Percentiles rank a stretch among this genome's conserved stretches.
phyloP scores from a whole-genome alignment of 805 yeast genomes.

The Teunomyces kruisii region DNA sequence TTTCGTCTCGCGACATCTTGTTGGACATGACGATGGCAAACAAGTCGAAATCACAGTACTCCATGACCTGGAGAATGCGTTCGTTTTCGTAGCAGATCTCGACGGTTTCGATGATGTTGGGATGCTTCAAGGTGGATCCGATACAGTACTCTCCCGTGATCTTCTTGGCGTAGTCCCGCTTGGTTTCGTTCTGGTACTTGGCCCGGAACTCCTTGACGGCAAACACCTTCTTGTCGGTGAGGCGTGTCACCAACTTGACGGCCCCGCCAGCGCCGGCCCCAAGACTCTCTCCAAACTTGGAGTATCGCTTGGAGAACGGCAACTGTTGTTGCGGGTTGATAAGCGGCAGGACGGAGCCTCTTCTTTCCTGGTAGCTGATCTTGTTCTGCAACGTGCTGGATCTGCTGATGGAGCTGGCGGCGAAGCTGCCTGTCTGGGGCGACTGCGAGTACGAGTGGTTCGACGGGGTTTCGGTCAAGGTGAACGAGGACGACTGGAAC shows the following conservation, averaged over 20 bases:
- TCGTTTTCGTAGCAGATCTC: conserved; percentile 90
- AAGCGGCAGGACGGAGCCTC: conserved; percentile 35
- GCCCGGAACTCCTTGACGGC: conserved; percentile 93
- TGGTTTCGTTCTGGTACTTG: conserved; percentile 68
- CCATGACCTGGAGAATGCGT: conserved; percentile 88
- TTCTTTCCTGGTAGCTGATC: conserved; percentile 32
- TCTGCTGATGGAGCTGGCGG: conserved; percentile 26
- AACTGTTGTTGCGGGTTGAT: conserved; percentile 23
- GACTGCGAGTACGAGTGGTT: conserved; percentile 37
- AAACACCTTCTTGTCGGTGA: conserved; percentile 67
- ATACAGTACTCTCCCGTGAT: conserved; percentile 94
- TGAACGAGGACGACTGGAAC: not conserved
- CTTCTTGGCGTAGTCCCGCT: conserved; percentile 85
- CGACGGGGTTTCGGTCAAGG: conserved; percentile 28
- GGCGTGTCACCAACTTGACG: conserved; percentile 70
- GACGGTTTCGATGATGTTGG: conserved; percentile 86
- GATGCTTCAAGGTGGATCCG: conserved; percentile 86
- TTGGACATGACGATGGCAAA: conserved; percentile 95
- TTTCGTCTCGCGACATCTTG: conserved; percentile 76
- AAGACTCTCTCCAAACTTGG: conserved; percentile 78
- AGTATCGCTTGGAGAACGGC: conserved; percentile 75
- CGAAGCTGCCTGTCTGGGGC: conserved; percentile 21
- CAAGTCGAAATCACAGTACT: conserved; percentile 87
- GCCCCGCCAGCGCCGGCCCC: conserved; percentile 97
- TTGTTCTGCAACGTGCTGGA: conserved; percentile 31